Conservation (phyloP, 129 eudicot species). For the Gnaphalium uliginosum region DNA sequence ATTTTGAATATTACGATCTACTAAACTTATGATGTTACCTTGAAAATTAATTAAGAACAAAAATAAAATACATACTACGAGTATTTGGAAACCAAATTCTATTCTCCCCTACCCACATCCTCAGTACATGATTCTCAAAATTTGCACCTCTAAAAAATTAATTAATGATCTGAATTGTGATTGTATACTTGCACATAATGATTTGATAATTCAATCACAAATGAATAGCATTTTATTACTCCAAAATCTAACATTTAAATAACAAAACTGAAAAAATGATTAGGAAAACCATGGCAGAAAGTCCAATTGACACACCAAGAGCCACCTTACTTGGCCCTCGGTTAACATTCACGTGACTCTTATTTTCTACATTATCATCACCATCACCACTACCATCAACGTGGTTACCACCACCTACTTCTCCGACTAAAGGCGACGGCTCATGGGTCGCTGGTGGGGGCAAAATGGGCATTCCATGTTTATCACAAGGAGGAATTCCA, state of each 20-base stretch:
- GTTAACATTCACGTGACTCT: constrained; percentile 27
- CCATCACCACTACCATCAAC: constrained; percentile 29
- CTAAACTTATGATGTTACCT: no score
- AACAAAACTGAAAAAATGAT: constrained; percentile 69
- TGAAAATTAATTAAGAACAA: no score
- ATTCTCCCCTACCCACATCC: not conserved
- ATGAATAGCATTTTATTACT: not conserved
- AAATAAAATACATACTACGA: no score
- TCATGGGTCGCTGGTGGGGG: constrained; percentile 55
- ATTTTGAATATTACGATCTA: no score
- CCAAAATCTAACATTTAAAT: constrained; percentile 46
- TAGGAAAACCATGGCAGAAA: constrained; percentile 79
- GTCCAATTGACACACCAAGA: constrained; percentile 94
- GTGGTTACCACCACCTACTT: constrained; percentile 25
- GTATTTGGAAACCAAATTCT: no score
- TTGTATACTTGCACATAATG: not conserved
- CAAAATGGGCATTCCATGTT: constrained; percentile 71
- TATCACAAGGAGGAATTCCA: constrained; percentile 88
- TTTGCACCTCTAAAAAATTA: not conserved
- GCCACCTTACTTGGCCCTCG: constrained; percentile 86
- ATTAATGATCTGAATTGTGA: not conserved
- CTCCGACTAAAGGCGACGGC: constrained; percentile 25
- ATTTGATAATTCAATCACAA: not conserved
- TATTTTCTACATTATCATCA: constrained; percentile 31
- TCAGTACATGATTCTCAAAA: not conserved